These are phyloP conservation scores for Trichocladium uniseriatum DNA, from an alignment of 495 filamentous ascomycete genomes.

Conservation along the genomic window DNA sequence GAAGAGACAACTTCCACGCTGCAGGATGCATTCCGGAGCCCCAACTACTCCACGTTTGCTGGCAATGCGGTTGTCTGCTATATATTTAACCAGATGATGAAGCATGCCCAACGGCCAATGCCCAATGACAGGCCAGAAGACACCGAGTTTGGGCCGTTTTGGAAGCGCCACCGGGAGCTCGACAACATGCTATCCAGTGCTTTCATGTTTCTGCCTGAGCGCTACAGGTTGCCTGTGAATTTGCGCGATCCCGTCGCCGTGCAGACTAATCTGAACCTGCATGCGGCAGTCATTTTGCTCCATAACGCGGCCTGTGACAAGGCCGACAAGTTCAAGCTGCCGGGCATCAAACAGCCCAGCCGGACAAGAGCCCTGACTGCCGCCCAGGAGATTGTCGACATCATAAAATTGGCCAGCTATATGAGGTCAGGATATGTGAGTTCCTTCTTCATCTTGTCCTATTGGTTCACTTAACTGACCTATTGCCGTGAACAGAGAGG, in stretches of 20 bases:
- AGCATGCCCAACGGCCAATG: constrained; percentile 33
- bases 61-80: constrained; percentile 32
- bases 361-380: constrained; percentile 27
- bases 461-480: background rate
- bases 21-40: constrained; percentile 29
- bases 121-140: constrained; percentile 33
- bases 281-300: constrained; percentile 36
- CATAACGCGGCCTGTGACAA: constrained; percentile 35
- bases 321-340: constrained; percentile 30
- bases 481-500: constrained; percentile 20
- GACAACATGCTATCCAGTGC: constrained; percentile 36
- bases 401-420: constrained; percentile 31
- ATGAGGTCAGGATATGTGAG: constrained; percentile 21
- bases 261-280: constrained; percentile 37
- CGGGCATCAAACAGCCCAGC: constrained; percentile 25
- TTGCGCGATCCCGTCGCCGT: constrained; percentile 30
- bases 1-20: constrained; percentile 28
- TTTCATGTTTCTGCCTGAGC: constrained; percentile 40
- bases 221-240: constrained; percentile 31
- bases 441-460: background rate
- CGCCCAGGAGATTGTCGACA: constrained; percentile 36
- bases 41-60: constrained; percentile 32
- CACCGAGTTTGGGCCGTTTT: constrained; percentile 31
- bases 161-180: constrained; percentile 39
- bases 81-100: constrained; percentile 33